Base-by-base conservation (phyloP, 2,329 filamentous ascomycete species). In the Didymella sp. region DNA sequence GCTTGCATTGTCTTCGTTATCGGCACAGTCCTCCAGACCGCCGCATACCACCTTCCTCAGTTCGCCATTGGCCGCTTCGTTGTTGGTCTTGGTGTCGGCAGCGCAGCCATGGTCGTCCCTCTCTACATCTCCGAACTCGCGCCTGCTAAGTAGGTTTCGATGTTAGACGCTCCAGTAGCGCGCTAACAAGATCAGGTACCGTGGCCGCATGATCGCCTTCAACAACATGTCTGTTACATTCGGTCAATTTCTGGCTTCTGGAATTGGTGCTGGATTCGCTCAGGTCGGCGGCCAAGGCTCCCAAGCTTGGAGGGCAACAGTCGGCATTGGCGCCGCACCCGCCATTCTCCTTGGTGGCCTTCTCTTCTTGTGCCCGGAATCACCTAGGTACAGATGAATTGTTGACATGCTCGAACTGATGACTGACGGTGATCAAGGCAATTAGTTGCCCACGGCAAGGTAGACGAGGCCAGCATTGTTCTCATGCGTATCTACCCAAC, bases 241-340 rank as follows among this genome's bases (percentile, higher is more conserved):
- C 19, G 68, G 69, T 42, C 68, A 71, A 33, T 60, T 78, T 37
- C 51, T 77, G 7, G 70, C 73, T 8, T 76, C 68, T 42, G 59
- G 60, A 6, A 59, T 72, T 17, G 68, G 72, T 15, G 74, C 75
- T 6, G 74, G 66, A 15, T 76, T 78, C 41, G 68, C 69, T 2
- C 66, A 75, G 51, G 73, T 75, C 6, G 74, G 74, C 40, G 63
- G 60, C n/a, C 53, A 40, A 24, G 61, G 61, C 43, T 69, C 66
- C 5, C 66, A 70, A 31, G 66, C 67, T 15, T 77, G 74, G 74
- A 68, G 76, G 33, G 73, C 72, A 21, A 76, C 73, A 28, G 73
- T 77, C 6, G 74, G 71, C 7, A 67, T 77, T 17, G 74, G 74
- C 48, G 74, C 70, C 13, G 62, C 68, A 15, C 76, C 76, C 19